Base-by-base conservation (phyloP, 2,329 filamentous ascomycete genomes). In the Venturiaceae sp. region DNA sequence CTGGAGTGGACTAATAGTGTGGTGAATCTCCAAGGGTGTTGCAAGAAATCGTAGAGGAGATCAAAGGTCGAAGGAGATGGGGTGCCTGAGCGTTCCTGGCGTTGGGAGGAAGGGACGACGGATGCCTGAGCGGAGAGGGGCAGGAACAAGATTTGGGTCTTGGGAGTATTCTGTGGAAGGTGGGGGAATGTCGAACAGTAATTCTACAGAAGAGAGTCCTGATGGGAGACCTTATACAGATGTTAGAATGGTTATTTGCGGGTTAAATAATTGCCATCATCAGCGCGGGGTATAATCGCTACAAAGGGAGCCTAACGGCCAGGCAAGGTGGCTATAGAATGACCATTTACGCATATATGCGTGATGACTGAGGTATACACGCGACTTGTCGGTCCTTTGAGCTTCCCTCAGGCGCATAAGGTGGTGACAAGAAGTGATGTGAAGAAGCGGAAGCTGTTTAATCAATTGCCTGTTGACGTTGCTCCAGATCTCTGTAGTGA, bases 1-100 rank as follows among this genome's bases (percentile, higher is more conserved):
- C 36, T 54, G 52, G 13, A 19, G 52, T 21, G 52, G 32, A 54
- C 36, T 21, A 46, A 56, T 37, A 46, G 37, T 56, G 54, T 39
- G 26, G 32, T 21, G 32, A 33, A 19, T 41, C 37, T 41, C n/a
- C 26, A 55, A 41, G 26, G 44, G 46, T 33, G 55, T 11, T 36
- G 55, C 41, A 28, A 34, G 16, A 52, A 55, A 21, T 56, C 30
- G 55, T 53, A 4, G 55, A 50, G 39, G 55, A 53, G 26, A 39
- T 11, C 23, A 5, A 30, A 23, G 23, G 37, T 28, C 44, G 26
- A 50, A n/a, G 52, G n/a, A 23, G 21, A 34, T 1, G 50, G 52
- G 30, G 21, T 28, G 28, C 21, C 6, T 23, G 34, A 9, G 36
- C 13, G 36, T 39, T 39, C 13, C 16, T 16, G 50, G n/a, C 19